Evolutionary conservation across 345 rosid genomes (phyloP).

Genomic region (Eucalyptus marginata): DNA sequence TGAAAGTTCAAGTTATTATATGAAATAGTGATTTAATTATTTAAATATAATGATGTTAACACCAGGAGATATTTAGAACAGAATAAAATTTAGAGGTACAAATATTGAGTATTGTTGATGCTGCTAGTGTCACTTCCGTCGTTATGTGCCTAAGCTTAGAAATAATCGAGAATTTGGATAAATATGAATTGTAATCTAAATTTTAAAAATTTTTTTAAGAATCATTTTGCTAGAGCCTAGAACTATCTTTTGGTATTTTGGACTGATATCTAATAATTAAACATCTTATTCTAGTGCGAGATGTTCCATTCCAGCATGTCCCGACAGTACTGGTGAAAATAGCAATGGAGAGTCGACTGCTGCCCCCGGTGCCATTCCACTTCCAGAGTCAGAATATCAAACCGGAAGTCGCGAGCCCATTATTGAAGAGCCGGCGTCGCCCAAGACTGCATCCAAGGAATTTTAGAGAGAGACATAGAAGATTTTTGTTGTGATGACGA

Average conservation of each 20-base stretch:
- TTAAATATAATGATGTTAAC: not conserved
- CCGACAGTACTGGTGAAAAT: not conserved
- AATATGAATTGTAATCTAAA: not conserved
- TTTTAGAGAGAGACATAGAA: constrained; percentile 20
- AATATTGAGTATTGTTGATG: not conserved
- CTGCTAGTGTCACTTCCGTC: not conserved
- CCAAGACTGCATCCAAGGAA: constrained; percentile 4
- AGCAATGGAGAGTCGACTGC: not conserved
- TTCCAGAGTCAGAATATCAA: not conserved
- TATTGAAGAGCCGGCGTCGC: constrained; percentile 52
- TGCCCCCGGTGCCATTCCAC: not conserved
- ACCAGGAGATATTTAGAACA: not conserved
- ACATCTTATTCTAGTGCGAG: not conserved
- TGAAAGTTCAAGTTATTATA: not conserved
- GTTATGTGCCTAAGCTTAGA: not conserved
- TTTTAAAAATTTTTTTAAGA: not conserved
- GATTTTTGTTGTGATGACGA: constrained; percentile 6
- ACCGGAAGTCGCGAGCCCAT: constrained; percentile 21
- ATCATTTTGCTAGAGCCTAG: not conserved
- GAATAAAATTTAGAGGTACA: not conserved
- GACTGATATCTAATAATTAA: not conserved
- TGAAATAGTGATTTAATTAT: not conserved
- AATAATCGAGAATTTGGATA: not conserved
- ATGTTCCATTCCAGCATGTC: not conserved
- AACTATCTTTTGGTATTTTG: not conserved